phyloP scores from a whole-genome alignment of 2,329 filamentous ascomycete species.

The Cadophora malorum region DNA sequence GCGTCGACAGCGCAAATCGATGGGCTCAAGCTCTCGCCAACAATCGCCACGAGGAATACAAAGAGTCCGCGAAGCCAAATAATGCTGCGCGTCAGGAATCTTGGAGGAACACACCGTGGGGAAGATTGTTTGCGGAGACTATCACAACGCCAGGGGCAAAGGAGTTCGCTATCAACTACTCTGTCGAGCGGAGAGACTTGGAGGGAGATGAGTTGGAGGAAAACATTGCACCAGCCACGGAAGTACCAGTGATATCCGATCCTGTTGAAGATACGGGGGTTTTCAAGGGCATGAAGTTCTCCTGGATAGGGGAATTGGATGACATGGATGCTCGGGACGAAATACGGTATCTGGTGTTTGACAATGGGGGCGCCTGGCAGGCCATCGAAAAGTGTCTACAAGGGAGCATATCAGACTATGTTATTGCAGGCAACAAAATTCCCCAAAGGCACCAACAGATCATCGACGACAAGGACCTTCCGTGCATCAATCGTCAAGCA shows the following conservation, averaged over 20 bases:
- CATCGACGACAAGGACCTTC: not conserved
- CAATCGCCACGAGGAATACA: not conserved
- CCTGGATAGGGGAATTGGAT: slow-evolving; percentile 3
- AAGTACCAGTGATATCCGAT: not conserved
- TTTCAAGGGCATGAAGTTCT: not conserved
- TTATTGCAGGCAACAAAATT: not conserved
- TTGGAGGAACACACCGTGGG: not conserved
- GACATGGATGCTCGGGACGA: not conserved
- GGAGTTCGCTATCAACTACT: not conserved
- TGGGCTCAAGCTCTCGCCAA: slow-evolving; percentile 9
- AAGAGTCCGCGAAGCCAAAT: not conserved
- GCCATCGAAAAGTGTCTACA: slow-evolving; percentile 2
- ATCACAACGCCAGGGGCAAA: not conserved
- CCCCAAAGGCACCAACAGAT: not conserved
- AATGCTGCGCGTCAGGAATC: not conserved
- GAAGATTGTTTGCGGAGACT: not conserved
- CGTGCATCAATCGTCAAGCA: not conserved
- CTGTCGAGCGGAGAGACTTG: not conserved
- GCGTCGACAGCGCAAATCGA: not conserved
- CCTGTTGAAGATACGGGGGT: not conserved
- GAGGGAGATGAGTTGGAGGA: not conserved
- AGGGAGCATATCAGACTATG: not conserved
- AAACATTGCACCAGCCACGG: not conserved
- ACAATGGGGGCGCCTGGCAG: slow-evolving; percentile 3
- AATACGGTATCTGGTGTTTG: slow-evolving; percentile 1